These are phyloP conservation scores for Pseudonitzschia multiseries DNA, from an alignment of 108 stramenopile genomes.

Conservation along the genomic window DNA sequence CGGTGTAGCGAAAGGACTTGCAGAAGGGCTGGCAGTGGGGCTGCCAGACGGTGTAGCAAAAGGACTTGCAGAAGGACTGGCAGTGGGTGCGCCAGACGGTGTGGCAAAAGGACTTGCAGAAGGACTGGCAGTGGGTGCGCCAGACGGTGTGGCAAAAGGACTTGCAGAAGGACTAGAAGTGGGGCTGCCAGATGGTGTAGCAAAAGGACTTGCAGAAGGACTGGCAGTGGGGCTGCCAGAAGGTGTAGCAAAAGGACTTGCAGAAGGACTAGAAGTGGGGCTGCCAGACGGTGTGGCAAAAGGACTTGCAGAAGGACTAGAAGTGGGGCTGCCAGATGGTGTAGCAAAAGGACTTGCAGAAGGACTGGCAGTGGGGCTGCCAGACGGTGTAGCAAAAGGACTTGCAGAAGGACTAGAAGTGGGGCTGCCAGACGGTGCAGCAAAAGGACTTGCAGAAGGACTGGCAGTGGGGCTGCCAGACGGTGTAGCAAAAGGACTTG, in stretches of 20 bases:
- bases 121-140: not conserved
- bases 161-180: not conserved
- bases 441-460: no score
- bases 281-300: no score
- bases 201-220: not conserved
- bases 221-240: not conserved
- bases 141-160: not conserved
- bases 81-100: slow-evolving; percentile 3
- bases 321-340: no score
- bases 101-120: not conserved
- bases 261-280: not conserved
- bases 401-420: no score
- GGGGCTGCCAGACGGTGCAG: no score
- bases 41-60: not conserved
- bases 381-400: no score
- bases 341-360: no score
- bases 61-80: not conserved
- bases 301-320: no score
- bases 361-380: no score
- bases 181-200: not conserved
- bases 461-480: no score
- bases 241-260: not conserved
- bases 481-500: no score
- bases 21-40: slow-evolving; percentile 8
- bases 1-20: not conserved